Evolutionary conservation across 345 rosid genomes (phyloP).

Genomic region (Capsella bursapastoris): DNA sequence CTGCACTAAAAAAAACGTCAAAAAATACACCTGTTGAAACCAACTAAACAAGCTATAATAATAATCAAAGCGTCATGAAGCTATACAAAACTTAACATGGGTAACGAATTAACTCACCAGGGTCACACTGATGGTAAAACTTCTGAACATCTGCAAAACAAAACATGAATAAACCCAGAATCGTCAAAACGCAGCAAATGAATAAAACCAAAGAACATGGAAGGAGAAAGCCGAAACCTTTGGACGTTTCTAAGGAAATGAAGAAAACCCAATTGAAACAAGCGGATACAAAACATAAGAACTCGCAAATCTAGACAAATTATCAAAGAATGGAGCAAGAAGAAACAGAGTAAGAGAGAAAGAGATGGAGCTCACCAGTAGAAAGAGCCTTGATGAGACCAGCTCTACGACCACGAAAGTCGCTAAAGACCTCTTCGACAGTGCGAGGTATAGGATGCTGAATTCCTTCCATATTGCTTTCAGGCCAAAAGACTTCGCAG

Average conservation of each 20-base stretch:
- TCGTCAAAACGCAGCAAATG: conserved; percentile 26
- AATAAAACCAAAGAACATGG: conserved; percentile 1
- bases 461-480: conserved; percentile 52
- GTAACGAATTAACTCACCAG: conserved; percentile 55
- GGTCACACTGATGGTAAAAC: conserved; percentile 71
- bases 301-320: conserved; percentile 23
- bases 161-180: conserved; percentile 19
- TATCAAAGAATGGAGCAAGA: background rate
- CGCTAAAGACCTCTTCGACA: conserved; percentile 77
- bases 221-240: conserved; percentile 10
- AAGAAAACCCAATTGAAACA: conserved; percentile 16
- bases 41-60: background rate
- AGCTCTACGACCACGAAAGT: conserved; percentile 71
- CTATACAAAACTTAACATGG: conserved; percentile 19
- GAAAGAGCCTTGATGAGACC: conserved; percentile 76
- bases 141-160: conserved; percentile 62
- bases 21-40: conserved; percentile 2
- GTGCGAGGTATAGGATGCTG: conserved; percentile 55
- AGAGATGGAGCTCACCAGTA: conserved; percentile 47
- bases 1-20: conserved; percentile 4
- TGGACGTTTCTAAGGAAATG: background rate
- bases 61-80: background rate
- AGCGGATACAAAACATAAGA: conserved; percentile 4
- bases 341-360: conserved; percentile 21
- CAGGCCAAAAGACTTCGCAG: conserved; percentile 7